Conservation (phyloP, 192 early-diverging fungal species). For the Coemansia sp. region DNA sequence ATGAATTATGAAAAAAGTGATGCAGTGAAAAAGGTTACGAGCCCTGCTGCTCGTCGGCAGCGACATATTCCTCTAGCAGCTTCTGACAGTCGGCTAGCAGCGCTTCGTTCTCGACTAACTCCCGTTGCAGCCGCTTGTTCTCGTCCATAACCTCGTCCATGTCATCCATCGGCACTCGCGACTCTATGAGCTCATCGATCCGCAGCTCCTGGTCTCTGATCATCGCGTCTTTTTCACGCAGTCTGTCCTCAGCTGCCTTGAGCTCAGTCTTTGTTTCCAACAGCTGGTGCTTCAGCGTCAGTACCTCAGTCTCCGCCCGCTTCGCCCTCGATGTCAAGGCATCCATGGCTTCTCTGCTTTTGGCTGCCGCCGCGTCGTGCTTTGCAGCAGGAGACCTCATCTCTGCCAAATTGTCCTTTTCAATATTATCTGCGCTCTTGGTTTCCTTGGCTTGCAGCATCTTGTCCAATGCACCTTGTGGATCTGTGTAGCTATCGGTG, state of each 20-base stretch:
- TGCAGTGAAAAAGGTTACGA: not conserved
- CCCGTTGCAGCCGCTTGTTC: slow-evolving; percentile 29
- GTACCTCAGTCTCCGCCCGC: slow-evolving; percentile 33
- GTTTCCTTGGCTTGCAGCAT: slow-evolving; percentile 33
- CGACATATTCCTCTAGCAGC: slow-evolving; percentile 47
- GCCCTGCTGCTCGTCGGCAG: slow-evolving; percentile 13
- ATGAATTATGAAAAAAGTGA: not conserved
- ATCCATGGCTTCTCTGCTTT: not conserved
- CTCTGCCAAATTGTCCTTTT: not conserved
- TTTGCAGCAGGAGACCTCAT: slow-evolving; percentile 4
- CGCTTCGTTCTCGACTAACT: slow-evolving; percentile 41
- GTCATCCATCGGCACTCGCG: slow-evolving; percentile 50
- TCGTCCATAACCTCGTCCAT: slow-evolving; percentile 46
- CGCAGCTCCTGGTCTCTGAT: slow-evolving; percentile 42
- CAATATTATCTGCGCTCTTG: not conserved
- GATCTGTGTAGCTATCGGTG: slow-evolving; percentile 20
- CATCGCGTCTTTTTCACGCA: slow-evolving; percentile 45
- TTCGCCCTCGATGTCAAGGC: not conserved
- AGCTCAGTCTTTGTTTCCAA: slow-evolving; percentile 50
- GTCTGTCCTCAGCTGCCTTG: slow-evolving; percentile 39
- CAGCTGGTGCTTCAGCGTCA: slow-evolving; percentile 47
- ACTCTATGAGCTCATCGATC: slow-evolving; percentile 47
- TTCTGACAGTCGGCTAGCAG: slow-evolving; percentile 48
- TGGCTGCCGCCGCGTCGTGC: slow-evolving; percentile 1
- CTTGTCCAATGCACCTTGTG: slow-evolving; percentile 35